These are phyloP conservation scores for Chaetomium globosum DNA, from an alignment of 2,329 filamentous ascomycete genomes.

Conservation along the genomic window DNA sequence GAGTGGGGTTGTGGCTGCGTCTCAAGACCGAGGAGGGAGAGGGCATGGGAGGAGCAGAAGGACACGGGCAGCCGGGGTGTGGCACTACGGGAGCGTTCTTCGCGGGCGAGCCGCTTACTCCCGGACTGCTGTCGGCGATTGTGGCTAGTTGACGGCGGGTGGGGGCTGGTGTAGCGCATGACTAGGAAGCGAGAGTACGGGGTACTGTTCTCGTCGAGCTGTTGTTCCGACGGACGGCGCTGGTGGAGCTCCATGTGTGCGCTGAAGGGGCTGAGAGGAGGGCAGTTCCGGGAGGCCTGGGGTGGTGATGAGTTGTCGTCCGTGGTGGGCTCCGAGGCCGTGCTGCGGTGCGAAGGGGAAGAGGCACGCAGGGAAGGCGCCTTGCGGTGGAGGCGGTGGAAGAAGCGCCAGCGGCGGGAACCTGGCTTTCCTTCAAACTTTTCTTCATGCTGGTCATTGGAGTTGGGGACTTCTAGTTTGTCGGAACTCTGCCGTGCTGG, in stretches of 20 bases:
- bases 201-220: constrained; percentile 31
- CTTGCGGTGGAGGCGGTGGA: constrained; percentile 28
- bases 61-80: constrained; percentile 19
- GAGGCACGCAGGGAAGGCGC: not conserved
- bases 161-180: constrained; percentile 36
- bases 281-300: not conserved
- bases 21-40: constrained; percentile 51
- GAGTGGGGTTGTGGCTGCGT: constrained; percentile 31
- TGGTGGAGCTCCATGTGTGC: constrained; percentile 22
- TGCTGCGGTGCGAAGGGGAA: constrained; percentile 15
- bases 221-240: constrained; percentile 1
- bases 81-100: not conserved
- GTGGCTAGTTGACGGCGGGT: constrained; percentile 25
- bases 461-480: not conserved
- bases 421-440: not conserved
- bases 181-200: constrained; percentile 41
- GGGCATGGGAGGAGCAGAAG: constrained; percentile 39
- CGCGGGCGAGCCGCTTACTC: not conserved
- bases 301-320: not conserved
- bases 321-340: not conserved
- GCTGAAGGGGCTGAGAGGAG: constrained; percentile 17
- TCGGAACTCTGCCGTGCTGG: constrained; percentile 1
- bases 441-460: not conserved
- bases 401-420: constrained; percentile 29
- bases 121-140: not conserved